Evolutionary conservation across 805 yeast species (phyloP).

Genomic region (Soucietia sequanensis): DNA sequence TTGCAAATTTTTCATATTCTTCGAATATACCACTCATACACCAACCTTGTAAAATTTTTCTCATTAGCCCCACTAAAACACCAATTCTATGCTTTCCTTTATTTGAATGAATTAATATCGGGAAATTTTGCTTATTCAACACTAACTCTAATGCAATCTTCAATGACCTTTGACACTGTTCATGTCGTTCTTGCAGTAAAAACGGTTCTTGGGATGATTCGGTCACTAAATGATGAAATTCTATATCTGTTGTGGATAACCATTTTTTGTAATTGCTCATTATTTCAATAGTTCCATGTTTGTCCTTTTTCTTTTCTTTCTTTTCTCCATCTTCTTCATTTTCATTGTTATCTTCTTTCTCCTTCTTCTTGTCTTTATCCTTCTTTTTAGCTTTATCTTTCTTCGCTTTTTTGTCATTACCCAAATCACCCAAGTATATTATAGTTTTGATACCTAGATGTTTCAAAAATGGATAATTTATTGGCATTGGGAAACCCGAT

Average conservation of each 20-base stretch:
- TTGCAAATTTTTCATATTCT: conserved; percentile 89
- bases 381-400: conserved; percentile 17
- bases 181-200: conserved; percentile 49
- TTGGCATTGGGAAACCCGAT: conserved; percentile 90
- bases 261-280: conserved; percentile 64
- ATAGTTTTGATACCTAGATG: conserved; percentile 74
- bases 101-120: conserved; percentile 86
- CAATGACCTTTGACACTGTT: conserved; percentile 46
- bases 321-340: conserved; percentile 11
- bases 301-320: conserved; percentile 27
- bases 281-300: conserved; percentile 53
- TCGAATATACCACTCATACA: conserved; percentile 88
- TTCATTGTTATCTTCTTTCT: conserved; percentile 8
- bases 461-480: conserved; percentile 75
- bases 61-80: conserved; percentile 84
- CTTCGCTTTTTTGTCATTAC: conserved; percentile 23
- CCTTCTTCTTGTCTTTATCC: conserved; percentile 8
- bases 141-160: conserved; percentile 55
- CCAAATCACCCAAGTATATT: conserved; percentile 72
- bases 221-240: conserved; percentile 61
- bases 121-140: conserved; percentile 69
- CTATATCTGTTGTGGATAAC: conserved; percentile 52
- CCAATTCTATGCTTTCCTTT: conserved; percentile 98
- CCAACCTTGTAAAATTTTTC: conserved; percentile 91
- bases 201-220: conserved; percentile 76